A percentile compares a stretch with the other conserved stretches of the same genome.
phyloP scores from a whole-genome alignment of 202 grass and related monocot species.

The Bolboschoenoplectus hybrid region DNA sequence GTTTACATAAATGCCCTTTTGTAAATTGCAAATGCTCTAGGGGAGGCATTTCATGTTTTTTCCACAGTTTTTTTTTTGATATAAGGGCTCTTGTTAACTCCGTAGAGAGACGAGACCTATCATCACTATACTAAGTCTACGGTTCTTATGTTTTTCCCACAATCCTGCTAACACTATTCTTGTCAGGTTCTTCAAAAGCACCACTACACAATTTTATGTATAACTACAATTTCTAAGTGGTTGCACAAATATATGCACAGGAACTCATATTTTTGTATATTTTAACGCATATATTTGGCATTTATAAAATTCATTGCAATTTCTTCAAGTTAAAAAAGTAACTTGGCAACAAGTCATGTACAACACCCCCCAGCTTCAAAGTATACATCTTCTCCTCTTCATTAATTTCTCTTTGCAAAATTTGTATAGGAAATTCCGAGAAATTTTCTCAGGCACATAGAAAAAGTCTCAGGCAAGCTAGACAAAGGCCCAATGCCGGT shows the following conservation, averaged over 20 bases:
- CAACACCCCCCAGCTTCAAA: not conserved
- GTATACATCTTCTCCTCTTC: not conserved
- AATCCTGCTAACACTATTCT: not conserved
- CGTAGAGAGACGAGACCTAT: too few species aligned
- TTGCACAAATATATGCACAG: not conserved
- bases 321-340: not conserved
- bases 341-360: not conserved
- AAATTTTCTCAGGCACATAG: slow-evolving; percentile 75
- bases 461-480: not conserved
- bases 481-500: slow-evolving; percentile 6
- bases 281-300: not conserved
- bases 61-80: too few species aligned
- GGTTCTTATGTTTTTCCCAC: too few species aligned
- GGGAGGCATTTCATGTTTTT: too few species aligned
- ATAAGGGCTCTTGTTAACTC: too few species aligned
- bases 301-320: not conserved
- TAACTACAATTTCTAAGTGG: not conserved
- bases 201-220: not conserved
- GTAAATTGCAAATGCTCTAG: not conserved
- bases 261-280: not conserved
- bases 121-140: too few species aligned
- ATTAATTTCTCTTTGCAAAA: slow-evolving; percentile 36
- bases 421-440: slow-evolving; percentile 55
- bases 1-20: not conserved
- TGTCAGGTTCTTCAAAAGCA: not conserved